Evolutionary conservation across 2,329 filamentous ascomycete species (phyloP), one percentile per base, ranked within the genome.

Genomic region (Beauveria caledonica): DNA sequence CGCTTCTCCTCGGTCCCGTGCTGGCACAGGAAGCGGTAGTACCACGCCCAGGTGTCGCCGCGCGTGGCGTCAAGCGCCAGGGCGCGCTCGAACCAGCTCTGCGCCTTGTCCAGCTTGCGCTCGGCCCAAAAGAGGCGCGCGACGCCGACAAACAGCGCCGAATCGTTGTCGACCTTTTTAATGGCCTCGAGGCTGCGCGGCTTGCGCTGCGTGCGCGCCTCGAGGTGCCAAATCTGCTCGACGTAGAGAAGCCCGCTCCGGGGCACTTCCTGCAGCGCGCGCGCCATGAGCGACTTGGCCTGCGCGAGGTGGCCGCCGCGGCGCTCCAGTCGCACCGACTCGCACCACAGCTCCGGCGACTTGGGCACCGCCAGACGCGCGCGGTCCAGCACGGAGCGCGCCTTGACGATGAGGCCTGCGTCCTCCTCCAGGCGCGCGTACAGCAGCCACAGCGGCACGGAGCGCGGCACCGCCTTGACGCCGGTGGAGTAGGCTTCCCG

Each of bases 11-110:
- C 87, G 5, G 92, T 97, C 10, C 94, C 95, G 75, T 99, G 92
- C 78, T 97, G 90, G 66, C 86, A 72, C 65, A 97, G 71, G 72
- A 97, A 99, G 73, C 93, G 92, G 74, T 92, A 94, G 74, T 97
- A 99, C 93, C 93, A 99, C 21, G 92, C 93, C 95, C 95, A 99
- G 11, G 86, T 89, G 76, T 99, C 95, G 55, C 94, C 94, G 55
- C 86, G 77, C 72, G 97, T 92, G 40, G 87, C 85, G 69, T 99
- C 92, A 13, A 94, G 78, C 58, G 96, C 80, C 60, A 97, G 86
- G 0, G 94, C 94, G 75, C 96, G 96, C 75, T 97, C 92, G 73
- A 99, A 99, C 94, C 94, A 99, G 65, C 85, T 92, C 74, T 92
- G 89, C 3, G 94, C 93, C 73, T 97, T 96, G 66, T 97, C 94